Conservation (phyloP, 2,329 filamentous ascomycete species). For the Beauveria brongniartii region DNA sequence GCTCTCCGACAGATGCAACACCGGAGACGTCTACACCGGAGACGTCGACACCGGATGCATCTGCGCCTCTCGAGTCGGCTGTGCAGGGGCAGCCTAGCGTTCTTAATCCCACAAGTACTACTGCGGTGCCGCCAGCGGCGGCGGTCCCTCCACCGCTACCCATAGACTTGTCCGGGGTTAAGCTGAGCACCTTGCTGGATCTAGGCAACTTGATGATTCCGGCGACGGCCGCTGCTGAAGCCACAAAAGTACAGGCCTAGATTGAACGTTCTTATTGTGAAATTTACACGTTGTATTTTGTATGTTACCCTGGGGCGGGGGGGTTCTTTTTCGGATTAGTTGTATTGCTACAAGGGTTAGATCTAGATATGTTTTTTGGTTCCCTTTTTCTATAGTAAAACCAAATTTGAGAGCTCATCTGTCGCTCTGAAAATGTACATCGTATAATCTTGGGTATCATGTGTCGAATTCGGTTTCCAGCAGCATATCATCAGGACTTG, state of each 20-base stretch:
- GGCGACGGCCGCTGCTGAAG: not conserved
- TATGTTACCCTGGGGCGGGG: not conserved
- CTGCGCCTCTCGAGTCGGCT: conserved; percentile 5
- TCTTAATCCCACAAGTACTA: not conserved
- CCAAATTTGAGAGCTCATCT: not conserved
- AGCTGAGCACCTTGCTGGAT: conserved; percentile 34
- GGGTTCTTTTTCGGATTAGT: not conserved
- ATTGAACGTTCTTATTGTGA: not conserved
- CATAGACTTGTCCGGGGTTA: conserved; percentile 33
- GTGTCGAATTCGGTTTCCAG: conserved; percentile 20
- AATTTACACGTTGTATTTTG: not conserved
- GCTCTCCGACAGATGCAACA: not conserved
- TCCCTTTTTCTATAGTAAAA: not conserved
- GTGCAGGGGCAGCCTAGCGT: not conserved
- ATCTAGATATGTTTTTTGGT: not conserved
- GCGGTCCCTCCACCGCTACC: conserved; percentile 16
- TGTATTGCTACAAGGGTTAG: not conserved
- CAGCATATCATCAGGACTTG: conserved; percentile 15
- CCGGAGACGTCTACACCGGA: too few relatives aligned
- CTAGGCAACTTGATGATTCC: conserved; percentile 32
- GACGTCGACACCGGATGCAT: too few relatives aligned
- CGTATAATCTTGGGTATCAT: conserved; percentile 6
- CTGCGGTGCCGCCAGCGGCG: not conserved
- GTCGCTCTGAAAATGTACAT: not conserved
- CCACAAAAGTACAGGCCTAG: not conserved